A percentile compares a stretch with the other conserved stretches of the same genome.
These are phyloP conservation scores for Fomitopsis betulina DNA, from an alignment of 1,284 basidiomycete species.

Conservation along the genomic window DNA sequence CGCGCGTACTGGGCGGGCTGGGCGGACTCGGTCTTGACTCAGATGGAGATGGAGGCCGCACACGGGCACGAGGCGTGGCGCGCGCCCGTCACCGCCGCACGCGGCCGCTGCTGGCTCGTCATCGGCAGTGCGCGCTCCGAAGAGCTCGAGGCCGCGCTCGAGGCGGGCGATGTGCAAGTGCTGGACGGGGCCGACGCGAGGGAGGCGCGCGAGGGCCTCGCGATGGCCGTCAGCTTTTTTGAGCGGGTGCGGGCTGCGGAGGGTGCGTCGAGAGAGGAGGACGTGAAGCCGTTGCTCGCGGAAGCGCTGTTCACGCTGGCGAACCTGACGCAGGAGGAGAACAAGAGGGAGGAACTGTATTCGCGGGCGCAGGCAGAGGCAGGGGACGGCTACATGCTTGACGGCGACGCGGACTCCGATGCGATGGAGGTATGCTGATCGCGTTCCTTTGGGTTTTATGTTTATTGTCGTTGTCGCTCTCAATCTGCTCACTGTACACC, in stretches of 20 bases:
- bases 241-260: conserved; percentile 40
- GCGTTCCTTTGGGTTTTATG: too few relatives aligned
- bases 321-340: conserved; percentile 47
- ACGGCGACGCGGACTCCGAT: too few relatives aligned
- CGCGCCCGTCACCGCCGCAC: conserved; percentile 37
- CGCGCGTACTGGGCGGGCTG: conserved; percentile 53
- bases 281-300: conserved; percentile 30
- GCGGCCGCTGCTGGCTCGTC: conserved; percentile 52
- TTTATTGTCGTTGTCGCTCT: too few relatives aligned
- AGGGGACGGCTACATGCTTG: conserved; percentile 24
- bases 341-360: conserved; percentile 46
- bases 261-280: not conserved
- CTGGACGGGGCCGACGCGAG: conserved; percentile 41
- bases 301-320: conserved; percentile 55
- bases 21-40: conserved; percentile 54
- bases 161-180: conserved; percentile 35
- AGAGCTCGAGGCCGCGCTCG: conserved; percentile 44
- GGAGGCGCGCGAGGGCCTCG: conserved; percentile 46
- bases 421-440: too few relatives aligned
- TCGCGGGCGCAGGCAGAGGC: conserved; percentile 42
- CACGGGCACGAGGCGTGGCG: conserved; percentile 44
- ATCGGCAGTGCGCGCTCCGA: conserved; percentile 50
- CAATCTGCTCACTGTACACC: too few relatives aligned
- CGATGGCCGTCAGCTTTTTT: conserved; percentile 37
- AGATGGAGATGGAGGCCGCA: conserved; percentile 57